phyloP scores from a whole-genome alignment of 2,329 filamentous ascomycete species.

The Dothistroma pini region DNA sequence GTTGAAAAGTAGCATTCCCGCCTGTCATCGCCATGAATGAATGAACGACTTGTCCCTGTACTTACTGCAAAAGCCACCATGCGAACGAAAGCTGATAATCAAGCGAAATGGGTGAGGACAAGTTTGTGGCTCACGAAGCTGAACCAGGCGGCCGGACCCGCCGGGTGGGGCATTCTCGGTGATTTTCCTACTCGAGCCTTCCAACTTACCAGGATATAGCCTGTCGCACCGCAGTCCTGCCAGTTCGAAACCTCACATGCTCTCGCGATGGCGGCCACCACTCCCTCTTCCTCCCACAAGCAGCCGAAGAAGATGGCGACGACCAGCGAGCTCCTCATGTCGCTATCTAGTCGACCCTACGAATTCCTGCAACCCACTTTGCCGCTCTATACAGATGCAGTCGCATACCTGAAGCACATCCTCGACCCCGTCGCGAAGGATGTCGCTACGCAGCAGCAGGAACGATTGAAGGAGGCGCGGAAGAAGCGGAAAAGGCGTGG shows the following conservation, averaged over 20 bases:
- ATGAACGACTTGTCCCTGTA: too few species aligned
- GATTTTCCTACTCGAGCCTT: background rate
- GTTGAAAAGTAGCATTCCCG: too few species aligned
- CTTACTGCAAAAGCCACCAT: too few species aligned
- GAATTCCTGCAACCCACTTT: conserved; percentile 70
- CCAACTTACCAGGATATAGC: background rate
- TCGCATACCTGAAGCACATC: conserved; percentile 73
- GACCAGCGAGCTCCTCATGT: conserved; percentile 16
- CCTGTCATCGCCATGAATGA: too few species aligned
- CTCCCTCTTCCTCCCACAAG: background rate
- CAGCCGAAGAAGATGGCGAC: conserved; percentile 19
- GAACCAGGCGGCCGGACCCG: too few species aligned
- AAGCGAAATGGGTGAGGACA: too few species aligned
- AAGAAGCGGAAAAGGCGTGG: conserved; percentile 70
- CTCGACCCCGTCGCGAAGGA: conserved; percentile 74
- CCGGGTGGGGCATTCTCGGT: too few species aligned
- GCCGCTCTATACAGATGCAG: conserved; percentile 63
- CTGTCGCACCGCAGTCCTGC: background rate
- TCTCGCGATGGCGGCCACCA: background rate
- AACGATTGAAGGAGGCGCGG: conserved; percentile 62
- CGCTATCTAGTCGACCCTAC: conserved; percentile 50
- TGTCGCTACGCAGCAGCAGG: conserved; percentile 68
- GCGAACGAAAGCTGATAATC: too few species aligned
- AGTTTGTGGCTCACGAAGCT: too few species aligned
- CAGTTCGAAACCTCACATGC: conserved; percentile 2